Evolutionary conservation across 495 filamentous ascomycete species (phyloP), one percentile per base, ranked within the genome.

Genomic region (Parathielavia appendiculata): DNA sequence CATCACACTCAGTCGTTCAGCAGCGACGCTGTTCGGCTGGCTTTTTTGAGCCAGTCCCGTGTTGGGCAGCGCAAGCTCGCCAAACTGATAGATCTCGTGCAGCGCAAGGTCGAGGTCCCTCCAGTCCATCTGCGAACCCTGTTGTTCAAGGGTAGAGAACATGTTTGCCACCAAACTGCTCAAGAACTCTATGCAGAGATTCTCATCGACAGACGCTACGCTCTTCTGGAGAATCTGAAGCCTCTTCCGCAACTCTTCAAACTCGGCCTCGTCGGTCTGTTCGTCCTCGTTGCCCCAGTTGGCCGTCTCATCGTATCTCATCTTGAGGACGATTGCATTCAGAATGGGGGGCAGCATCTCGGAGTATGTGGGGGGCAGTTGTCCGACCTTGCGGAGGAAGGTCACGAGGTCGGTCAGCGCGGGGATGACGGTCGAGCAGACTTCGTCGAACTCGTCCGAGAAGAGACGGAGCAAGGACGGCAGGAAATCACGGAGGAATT

Each of bases 181-280:
- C 54, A 99, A 73, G n/a, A 86, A 86, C 16, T 91, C 85, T 41
- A 95, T 85, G 67, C 92, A 97, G 36, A 97, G 79, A 16, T 73
- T 74, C 71, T 96, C 86, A 63, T 97, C 88, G 22, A 95, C 87
- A 13, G 83, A 83, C 10, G 93, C 90, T 22, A 97, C 83, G 32
- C 84, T 88, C 73, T 97, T 93, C 71, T 99, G 93, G 23, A 97
- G 76, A 23, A 89, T 83, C 65, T 92, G 89, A 47, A 99, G 76
- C 58, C 86, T 79, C 68, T 95, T 96, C 51, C 95, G 82, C 41
- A 97, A 82, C 52, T 97, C 92, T 63, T 95, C 88, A 66, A 97
- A 97, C 68, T 99, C 93, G n/a, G 93, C 95, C 69, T 97, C 95
- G 68, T 99, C 93, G 1, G 91, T 95, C 70, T 91, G 86, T 55